Base-by-base conservation (phyloP, 345 rosid genomes). In the Eucalyptus sp. region DNA sequence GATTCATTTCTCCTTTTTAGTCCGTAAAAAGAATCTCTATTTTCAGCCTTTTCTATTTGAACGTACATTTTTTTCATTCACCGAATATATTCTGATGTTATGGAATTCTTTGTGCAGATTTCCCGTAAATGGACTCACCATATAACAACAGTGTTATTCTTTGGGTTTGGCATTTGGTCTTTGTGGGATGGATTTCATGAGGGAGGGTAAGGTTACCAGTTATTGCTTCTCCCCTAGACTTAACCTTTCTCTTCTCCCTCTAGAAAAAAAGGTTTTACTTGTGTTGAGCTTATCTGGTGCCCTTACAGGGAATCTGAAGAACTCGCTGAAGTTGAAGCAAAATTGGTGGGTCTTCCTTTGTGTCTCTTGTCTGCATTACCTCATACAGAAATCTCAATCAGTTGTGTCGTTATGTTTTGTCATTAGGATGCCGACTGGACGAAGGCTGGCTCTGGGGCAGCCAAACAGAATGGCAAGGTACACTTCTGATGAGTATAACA, bases 91-190 rank as follows among this genome's bases (percentile, higher is more conserved):
- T 37, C 48, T 76, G 48, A 76, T 11, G 27, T 76, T 37, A 37
- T 76, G 83, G 76, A 44, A 76, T 37, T 86, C 48, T 50, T 88
- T 25, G 88, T 93, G 92, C 93, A 98, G 98, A 93, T 98, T 86
- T 98, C 99, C 92, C 96, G 98, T 37, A 94, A 93, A 91, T 98
- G 95, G 99, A 95, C 97, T 3, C 98, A 96, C 93, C 98, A 96
- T 92, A 92, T 96, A 87, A 94, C 98, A 50, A 96, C 98, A n/a
- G 6, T 94, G 87, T 89, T 98, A 90, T 98, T 96, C 92, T 96
- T 95, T 88, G 96, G 94, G 87, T 97, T 96, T 79, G 99, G 98
- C 54, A 80, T 97, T 20, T 96, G 95, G 97, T 98, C 99, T 48
- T 90, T 98, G 90, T 96, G 99, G 97, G 99, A 98, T 49, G 97